phyloP scores from a whole-genome alignment of 805 yeast species.

The Wickerhamomyces tratensis region DNA sequence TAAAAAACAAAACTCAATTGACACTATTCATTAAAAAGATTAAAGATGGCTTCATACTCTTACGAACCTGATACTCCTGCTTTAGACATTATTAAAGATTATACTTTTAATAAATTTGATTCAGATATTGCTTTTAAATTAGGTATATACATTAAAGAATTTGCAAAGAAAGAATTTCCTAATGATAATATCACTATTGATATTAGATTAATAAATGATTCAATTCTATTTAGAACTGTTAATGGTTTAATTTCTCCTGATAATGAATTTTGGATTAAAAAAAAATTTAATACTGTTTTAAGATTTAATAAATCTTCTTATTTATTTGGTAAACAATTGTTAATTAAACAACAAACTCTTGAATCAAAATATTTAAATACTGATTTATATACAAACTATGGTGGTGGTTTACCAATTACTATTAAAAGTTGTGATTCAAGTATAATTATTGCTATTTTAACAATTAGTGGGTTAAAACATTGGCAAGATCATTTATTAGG shows the following conservation, averaged over 20 bases:
- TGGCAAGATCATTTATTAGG: slow-evolving; percentile 45
- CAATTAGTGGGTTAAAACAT: slow-evolving; percentile 48
- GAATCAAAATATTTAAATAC: slow-evolving; percentile 31
- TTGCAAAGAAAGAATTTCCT: background rate
- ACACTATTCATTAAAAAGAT: too few relatives aligned
- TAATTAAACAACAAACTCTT: slow-evolving; percentile 24
- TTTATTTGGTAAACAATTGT: slow-evolving; percentile 34
- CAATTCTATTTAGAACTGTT: slow-evolving; percentile 34
- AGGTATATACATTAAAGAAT: too few relatives aligned
- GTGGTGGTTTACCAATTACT: slow-evolving; percentile 40
- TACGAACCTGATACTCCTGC: too few relatives aligned
- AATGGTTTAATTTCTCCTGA: slow-evolving; percentile 26
- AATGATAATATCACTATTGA: slow-evolving; percentile 29
- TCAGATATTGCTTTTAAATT: too few relatives aligned
- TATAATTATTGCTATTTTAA: slow-evolving; percentile 29
- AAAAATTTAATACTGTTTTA: slow-evolving; percentile 38
- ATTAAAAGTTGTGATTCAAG: slow-evolving; percentile 23
- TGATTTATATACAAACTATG: slow-evolving; percentile 39
- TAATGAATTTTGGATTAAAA: slow-evolving; percentile 42
- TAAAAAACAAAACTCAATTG: too few relatives aligned
- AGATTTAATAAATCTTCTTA: slow-evolving; percentile 40
- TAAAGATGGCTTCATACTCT: too few relatives aligned
- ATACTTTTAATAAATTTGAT: too few relatives aligned
- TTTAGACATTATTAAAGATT: too few relatives aligned
- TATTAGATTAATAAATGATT: slow-evolving; percentile 35